phyloP scores from a whole-genome alignment of 106 monocot genomes.

The Platanthera guangdongensis region DNA sequence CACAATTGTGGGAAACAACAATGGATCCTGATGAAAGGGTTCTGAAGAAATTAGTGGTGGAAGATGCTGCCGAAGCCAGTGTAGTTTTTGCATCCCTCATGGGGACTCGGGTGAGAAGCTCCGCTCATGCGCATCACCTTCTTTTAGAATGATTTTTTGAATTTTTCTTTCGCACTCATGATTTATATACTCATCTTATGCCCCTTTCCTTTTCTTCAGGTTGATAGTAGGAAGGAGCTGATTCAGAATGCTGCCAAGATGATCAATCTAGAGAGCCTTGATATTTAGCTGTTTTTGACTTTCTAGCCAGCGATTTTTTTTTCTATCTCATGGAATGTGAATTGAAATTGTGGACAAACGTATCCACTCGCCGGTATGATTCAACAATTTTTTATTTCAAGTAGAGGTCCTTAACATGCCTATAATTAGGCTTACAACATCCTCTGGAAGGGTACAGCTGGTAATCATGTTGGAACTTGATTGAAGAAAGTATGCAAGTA shows the following conservation, averaged over 20 bases:
- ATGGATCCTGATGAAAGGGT: slow-evolving; percentile 81
- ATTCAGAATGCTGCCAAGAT: slow-evolving; percentile 60
- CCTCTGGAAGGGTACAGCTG: not conserved
- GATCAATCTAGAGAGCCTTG: slow-evolving; percentile 73
- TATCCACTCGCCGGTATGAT: not conserved
- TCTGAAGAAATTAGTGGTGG: slow-evolving; percentile 79
- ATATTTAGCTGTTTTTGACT: slow-evolving; percentile 42
- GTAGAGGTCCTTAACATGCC: no score
- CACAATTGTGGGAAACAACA: slow-evolving; percentile 94
- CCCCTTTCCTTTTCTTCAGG: slow-evolving; percentile 28
- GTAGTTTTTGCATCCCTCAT: slow-evolving; percentile 91
- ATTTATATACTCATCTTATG: no score
- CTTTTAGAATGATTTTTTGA: no score
- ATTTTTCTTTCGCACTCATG: not conserved
- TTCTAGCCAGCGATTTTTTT: not conserved
- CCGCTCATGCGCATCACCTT: not conserved
- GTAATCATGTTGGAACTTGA: no score
- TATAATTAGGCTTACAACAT: not conserved
- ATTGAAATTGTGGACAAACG: not conserved
- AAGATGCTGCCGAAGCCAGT: slow-evolving; percentile 93
- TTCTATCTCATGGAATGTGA: not conserved
- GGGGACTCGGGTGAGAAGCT: slow-evolving; percentile 69
- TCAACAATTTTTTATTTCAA: not conserved
- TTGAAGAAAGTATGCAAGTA: not conserved
- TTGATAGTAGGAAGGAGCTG: slow-evolving; percentile 72